phyloP scores from a whole-genome alignment of 2,329 filamentous ascomycete genomes.

The Phoma sp. region DNA sequence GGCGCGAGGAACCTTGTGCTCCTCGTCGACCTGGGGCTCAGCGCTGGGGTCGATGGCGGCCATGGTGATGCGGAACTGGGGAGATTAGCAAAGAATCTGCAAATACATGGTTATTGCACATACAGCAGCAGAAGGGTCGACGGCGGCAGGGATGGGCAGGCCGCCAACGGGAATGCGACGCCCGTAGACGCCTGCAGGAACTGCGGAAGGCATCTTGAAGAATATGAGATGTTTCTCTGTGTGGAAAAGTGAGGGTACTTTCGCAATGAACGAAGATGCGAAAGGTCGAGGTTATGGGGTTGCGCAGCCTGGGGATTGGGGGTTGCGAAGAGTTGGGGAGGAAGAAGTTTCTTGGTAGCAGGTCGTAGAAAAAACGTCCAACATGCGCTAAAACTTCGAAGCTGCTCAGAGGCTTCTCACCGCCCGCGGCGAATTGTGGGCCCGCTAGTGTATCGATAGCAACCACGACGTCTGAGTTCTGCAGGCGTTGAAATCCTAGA shows the following conservation, averaged over 20 bases:
- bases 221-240: slow-evolving; percentile 16
- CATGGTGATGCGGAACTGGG: slow-evolving; percentile 96
- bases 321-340: slow-evolving; percentile 23
- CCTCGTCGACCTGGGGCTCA: slow-evolving; percentile 56
- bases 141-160: slow-evolving; percentile 77
- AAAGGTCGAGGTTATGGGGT: slow-evolving; percentile 12
- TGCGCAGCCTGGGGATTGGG: slow-evolving; percentile 30
- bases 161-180: slow-evolving; percentile 88
- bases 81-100: slow-evolving; percentile 23
- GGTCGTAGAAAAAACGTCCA: background rate
- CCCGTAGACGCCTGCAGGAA: slow-evolving; percentile 84
- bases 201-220: slow-evolving; percentile 45
- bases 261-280: background rate
- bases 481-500: background rate
- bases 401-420: slow-evolving; percentile 34
- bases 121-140: slow-evolving; percentile 83
- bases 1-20: slow-evolving; percentile 68
- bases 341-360: slow-evolving; percentile 16
- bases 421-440: slow-evolving; percentile 31
- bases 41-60: slow-evolving; percentile 93
- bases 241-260: background rate
- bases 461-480: background rate
- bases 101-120: slow-evolving; percentile 50
- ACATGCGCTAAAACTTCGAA: slow-evolving; percentile 45
- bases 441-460: slow-evolving; percentile 17